Evolutionary conservation across 2,329 filamentous ascomycete species (phyloP).

Genomic region (Botrytis pseudocinerea): DNA sequence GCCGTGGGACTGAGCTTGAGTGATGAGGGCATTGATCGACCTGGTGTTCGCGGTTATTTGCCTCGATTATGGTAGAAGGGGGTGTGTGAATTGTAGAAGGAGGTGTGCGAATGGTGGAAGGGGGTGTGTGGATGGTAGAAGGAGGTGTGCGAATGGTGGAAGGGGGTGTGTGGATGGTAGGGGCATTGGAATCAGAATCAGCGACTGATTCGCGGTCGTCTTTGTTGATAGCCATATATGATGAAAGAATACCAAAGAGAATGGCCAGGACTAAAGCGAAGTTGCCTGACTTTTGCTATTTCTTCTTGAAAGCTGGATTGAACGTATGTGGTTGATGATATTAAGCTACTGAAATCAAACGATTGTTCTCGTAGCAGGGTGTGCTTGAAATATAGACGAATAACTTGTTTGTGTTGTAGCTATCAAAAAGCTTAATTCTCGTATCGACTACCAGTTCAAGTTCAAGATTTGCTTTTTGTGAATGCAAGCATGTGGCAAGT

Average conservation of each 20-base stretch:
- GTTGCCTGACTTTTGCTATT: neutral
- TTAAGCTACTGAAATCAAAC: neutral
- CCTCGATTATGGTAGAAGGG: neutral
- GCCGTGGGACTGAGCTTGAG: slow-evolving; percentile 9
- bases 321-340: neutral
- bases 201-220: neutral
- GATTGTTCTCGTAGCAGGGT: neutral
- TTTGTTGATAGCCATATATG: neutral
- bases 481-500: neutral
- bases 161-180: neutral
- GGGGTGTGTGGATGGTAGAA: neutral
- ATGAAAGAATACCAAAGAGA: neutral
- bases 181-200: neutral
- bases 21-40: neutral
- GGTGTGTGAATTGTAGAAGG: neutral
- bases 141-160: neutral
- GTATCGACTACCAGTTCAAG: no score
- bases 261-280: neutral
- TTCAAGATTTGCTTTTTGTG: neutral
- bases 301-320: neutral
- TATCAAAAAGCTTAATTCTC: neutral
- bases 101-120: neutral
- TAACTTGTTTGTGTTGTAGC: neutral
- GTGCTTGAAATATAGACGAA: no score
- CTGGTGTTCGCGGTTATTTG: neutral